A percentile compares a stretch with the other conserved stretches of the same genome.
phyloP scores from a whole-genome alignment of 768 basidiomycete genomes.

The Grammothele lineata region DNA sequence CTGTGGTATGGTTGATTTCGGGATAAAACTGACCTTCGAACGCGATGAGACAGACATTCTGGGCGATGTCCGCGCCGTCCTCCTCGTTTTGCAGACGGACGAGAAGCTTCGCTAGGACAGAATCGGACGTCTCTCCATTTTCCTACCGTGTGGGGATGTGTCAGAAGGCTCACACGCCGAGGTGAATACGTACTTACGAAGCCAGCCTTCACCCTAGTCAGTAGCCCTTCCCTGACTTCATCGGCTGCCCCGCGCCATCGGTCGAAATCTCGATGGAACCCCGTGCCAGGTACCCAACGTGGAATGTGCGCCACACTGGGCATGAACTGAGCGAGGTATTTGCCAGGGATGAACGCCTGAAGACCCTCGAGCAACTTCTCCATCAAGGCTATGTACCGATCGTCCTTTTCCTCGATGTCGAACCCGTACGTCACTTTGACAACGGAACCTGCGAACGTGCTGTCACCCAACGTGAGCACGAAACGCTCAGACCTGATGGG shows the following conservation, averaged over 20 bases:
- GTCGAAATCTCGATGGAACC: neutral
- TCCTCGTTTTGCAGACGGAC: no score
- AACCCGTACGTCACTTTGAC: slow-evolving; percentile 17
- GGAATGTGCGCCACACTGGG: neutral
- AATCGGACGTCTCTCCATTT: no score
- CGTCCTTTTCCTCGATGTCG: slow-evolving; percentile 10
- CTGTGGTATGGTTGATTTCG: no score
- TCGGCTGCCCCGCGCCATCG: neutral
- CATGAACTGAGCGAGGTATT: slow-evolving; percentile 1
- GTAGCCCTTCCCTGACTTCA: neutral
- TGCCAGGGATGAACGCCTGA: neutral
- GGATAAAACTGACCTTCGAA: slow-evolving; percentile 1
- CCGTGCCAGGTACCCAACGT: slow-evolving; percentile 1
- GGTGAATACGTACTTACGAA: no score
- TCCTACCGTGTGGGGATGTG: no score
- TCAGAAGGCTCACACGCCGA: neutral
- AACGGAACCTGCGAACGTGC: slow-evolving; percentile 12
- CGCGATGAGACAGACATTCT: neutral
- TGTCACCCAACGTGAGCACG: neutral
- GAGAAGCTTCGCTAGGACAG: no score
- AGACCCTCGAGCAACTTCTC: slow-evolving; percentile 5
- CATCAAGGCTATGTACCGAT: slow-evolving; percentile 11
- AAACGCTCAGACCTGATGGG: no score
- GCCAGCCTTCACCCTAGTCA: no score
- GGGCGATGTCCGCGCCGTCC: no score